phyloP scores from a whole-genome alignment of 2,329 filamentous ascomycete genomes.

The Penicillium verrucosum region DNA sequence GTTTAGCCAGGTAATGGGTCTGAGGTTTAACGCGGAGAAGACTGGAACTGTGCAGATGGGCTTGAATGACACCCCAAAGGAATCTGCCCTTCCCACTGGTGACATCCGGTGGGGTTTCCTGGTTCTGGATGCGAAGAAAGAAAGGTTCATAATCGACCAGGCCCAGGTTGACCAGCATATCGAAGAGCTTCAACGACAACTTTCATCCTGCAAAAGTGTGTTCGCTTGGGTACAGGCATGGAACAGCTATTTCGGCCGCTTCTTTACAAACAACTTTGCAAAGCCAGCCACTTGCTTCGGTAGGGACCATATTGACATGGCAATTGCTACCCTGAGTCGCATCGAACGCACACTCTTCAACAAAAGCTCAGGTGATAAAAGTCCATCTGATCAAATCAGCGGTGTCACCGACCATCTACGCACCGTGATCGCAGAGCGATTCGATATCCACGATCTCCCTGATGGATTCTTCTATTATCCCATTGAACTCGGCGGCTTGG shows the following conservation, averaged over 20 bases:
- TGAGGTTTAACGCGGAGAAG: slow-evolving; percentile 58
- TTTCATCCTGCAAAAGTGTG: slow-evolving; percentile 54
- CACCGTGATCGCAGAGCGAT: slow-evolving; percentile 51
- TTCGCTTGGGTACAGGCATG: slow-evolving; percentile 60
- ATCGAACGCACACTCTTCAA: slow-evolving; percentile 54
- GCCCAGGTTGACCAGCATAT: slow-evolving; percentile 58
- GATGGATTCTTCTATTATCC: slow-evolving; percentile 55
- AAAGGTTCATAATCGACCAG: slow-evolving; percentile 60
- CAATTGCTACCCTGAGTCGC: slow-evolving; percentile 50
- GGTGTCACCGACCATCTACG: slow-evolving; percentile 58
- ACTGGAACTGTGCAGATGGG: slow-evolving; percentile 51
- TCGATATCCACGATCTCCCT: slow-evolving; percentile 48
- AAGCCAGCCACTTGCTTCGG: slow-evolving; percentile 55
- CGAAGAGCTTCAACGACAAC: slow-evolving; percentile 56
- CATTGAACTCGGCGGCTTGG: slow-evolving; percentile 50
- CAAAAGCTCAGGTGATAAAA: slow-evolving; percentile 12
- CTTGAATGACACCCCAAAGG: slow-evolving; percentile 9
- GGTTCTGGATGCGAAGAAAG: slow-evolving; percentile 50
- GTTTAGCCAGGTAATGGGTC: slow-evolving; percentile 56
- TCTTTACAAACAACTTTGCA: slow-evolving; percentile 59
- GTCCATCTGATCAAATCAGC: slow-evolving; percentile 14
- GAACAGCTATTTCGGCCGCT: slow-evolving; percentile 57
- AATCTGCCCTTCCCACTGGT: slow-evolving; percentile 47
- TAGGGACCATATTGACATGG: slow-evolving; percentile 54
- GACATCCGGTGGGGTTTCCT: slow-evolving; percentile 61